These are phyloP conservation scores for Podospora comata DNA, from an alignment of 495 filamentous ascomycete genomes.

Conservation along the genomic window DNA sequence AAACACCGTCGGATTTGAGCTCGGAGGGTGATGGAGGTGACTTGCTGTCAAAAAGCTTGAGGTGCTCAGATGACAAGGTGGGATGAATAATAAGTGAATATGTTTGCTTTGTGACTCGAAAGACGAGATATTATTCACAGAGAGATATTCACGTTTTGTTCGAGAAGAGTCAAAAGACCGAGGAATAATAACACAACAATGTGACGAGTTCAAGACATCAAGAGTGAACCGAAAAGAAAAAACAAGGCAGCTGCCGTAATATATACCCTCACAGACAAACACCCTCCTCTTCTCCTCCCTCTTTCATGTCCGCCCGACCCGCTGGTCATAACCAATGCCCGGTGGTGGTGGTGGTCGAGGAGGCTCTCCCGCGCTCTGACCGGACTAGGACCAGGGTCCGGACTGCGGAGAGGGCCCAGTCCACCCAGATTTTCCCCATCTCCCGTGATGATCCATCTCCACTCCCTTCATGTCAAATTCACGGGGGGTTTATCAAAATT, in stretches of 20 bases:
- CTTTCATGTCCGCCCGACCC: conserved; percentile 1
- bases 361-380: conserved; percentile 1
- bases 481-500: background rate
- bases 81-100: background rate
- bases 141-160: background rate
- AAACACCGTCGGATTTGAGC: background rate
- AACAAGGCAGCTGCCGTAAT: background rate
- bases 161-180: background rate
- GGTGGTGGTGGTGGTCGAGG: background rate
- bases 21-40: background rate
- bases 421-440: conserved; percentile 9
- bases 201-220: background rate
- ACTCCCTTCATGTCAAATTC: background rate
- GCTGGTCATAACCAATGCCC: background rate
- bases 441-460: conserved; percentile 8
- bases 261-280: background rate
- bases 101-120: background rate
- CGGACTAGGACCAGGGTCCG: conserved; percentile 2
- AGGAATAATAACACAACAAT: background rate
- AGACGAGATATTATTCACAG: background rate
- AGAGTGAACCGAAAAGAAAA: background rate
- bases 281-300: too few species aligned
- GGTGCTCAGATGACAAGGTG: background rate
- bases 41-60: background rate
- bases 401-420: background rate